Evolutionary conservation across 192 early-diverging fungal species (phyloP).

Genomic region (Backusella luteola): DNA sequence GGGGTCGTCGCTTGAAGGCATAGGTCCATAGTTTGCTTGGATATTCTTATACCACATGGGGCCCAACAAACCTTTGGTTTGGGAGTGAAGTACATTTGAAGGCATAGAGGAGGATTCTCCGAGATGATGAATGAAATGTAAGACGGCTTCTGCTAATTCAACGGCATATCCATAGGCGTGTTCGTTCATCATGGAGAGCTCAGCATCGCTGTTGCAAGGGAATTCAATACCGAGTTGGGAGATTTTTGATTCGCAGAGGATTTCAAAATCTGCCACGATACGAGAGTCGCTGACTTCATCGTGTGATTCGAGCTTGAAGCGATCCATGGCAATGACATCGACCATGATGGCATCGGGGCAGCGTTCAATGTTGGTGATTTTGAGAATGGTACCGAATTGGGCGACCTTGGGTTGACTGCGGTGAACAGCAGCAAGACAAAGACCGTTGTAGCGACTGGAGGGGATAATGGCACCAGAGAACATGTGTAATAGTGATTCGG

Average conservation of each 20-base stretch:
- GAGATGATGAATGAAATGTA: background rate
- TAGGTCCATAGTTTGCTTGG: constrained; percentile 4
- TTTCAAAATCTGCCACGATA: constrained; percentile 2
- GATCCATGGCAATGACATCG: constrained; percentile 1
- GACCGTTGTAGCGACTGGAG: constrained; percentile 1
- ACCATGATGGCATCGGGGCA: constrained; percentile 10
- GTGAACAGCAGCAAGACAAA: constrained; percentile 9
- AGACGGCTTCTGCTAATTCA: background rate
- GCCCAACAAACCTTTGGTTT: constrained; percentile 4
- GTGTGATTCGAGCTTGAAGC: constrained; percentile 4
- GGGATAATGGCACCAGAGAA: background rate
- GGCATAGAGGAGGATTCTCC: background rate
- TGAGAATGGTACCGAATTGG: constrained; percentile 10
- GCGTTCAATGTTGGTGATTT: constrained; percentile 7
- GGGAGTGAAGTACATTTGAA: background rate
- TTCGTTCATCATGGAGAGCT: constrained; percentile 1
- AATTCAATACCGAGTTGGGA: constrained; percentile 6
- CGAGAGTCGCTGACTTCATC: background rate
- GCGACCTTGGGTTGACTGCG: background rate
- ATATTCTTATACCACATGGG: constrained; percentile 14
- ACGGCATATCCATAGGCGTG: background rate
- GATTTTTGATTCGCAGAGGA: background rate
- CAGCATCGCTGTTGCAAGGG: background rate
- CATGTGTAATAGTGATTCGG: background rate
- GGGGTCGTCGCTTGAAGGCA: constrained; percentile 1